Evolutionary conservation across 345 rosid species (phyloP).

Genomic region (Linum trigynum): DNA sequence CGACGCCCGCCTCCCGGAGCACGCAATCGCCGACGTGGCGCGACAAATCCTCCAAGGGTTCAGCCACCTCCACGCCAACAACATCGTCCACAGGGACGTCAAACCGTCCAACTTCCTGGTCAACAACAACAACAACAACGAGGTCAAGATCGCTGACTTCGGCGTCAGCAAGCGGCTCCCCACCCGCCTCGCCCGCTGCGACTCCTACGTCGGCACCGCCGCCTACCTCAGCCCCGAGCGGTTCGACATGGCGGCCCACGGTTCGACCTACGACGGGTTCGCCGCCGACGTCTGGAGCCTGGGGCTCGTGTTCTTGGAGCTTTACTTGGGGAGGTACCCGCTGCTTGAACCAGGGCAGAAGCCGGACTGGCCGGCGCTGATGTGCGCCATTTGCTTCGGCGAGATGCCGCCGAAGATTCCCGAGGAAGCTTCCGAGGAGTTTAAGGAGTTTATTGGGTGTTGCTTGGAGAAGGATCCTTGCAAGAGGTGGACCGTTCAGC

Average conservation of each 20-base stretch:
- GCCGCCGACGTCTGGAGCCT: conserved; percentile 19
- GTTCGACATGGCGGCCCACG: conserved; percentile 8
- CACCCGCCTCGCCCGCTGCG: neutral
- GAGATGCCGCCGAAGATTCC: conserved; percentile 11
- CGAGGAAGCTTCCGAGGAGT: conserved; percentile 10
- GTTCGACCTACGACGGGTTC: neutral
- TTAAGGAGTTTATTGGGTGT: conserved; percentile 15
- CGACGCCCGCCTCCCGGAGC: conserved; percentile 10
- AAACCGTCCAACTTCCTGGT: conserved; percentile 18
- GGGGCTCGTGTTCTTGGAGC: conserved; percentile 22
- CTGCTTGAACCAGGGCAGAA: conserved; percentile 12
- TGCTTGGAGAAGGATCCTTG: conserved; percentile 20
- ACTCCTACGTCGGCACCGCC: conserved; percentile 3
- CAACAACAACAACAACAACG: neutral
- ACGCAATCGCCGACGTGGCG: conserved; percentile 4
- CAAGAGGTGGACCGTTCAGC: conserved; percentile 13
- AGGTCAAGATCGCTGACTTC: conserved; percentile 17
- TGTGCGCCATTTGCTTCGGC: conserved; percentile 3
- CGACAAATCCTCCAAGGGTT: conserved; percentile 12
- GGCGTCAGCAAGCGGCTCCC: conserved; percentile 12
- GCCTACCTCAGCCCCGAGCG: conserved; percentile 20
- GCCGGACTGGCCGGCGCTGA: conserved; percentile 14
- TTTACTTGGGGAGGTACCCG: conserved; percentile 17
- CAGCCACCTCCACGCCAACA: conserved; percentile 6
- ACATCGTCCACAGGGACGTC: conserved; percentile 13